Base-by-base conservation (phyloP, 345 rosid species). In the Pelargonium nanum region DNA sequence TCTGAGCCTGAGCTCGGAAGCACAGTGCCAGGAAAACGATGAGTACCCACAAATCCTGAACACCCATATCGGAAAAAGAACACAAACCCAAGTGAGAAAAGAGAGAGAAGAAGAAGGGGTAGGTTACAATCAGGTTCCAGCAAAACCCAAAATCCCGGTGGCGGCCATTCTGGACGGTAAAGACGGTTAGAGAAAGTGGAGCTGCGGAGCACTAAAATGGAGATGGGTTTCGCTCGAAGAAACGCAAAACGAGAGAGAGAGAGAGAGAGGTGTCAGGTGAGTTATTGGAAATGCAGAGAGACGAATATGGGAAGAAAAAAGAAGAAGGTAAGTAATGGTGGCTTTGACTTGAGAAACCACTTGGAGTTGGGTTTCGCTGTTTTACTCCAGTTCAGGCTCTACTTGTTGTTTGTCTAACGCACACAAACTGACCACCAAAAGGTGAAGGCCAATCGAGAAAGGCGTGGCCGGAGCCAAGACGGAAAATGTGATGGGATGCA, bases 41-140 rank as follows among this genome's bases (percentile, higher is more conserved):
- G 60, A 78, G 22, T 60, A 71, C 61, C 65, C 75, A 77, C 34
- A 56, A 72, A 66, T 61, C 70, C 21, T 22, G 79, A 53, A 63
- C 44, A 70, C 67, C 83, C 96, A 88, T 88, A 64, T 63, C 64
- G 59, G 67, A 56, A 20, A n/a, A 61, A 60, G 56, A 55, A 10
- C 48, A 6, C 48, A 3, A 40, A 40, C 48, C 48, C 48, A 40
- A 17, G 16, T 40, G 48, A 40, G 48, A 40, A 40, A 40, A 12
- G 17, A 40, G 48, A 40, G 48, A 12, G 48, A 12, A 12, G 48
- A 40, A 17, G 15, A 40, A 40, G 15, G 48, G 48, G 48, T 40
- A 8, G 48, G 48, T 10, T 2, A 40, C 13, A 12, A 40, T 40
- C 48, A 40, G 48, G 48, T 40, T 40, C 48, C 48, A 40, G 48